These are phyloP conservation scores for Angophora floribunda DNA, from an alignment of 345 rosid species.

Conservation along the genomic window DNA sequence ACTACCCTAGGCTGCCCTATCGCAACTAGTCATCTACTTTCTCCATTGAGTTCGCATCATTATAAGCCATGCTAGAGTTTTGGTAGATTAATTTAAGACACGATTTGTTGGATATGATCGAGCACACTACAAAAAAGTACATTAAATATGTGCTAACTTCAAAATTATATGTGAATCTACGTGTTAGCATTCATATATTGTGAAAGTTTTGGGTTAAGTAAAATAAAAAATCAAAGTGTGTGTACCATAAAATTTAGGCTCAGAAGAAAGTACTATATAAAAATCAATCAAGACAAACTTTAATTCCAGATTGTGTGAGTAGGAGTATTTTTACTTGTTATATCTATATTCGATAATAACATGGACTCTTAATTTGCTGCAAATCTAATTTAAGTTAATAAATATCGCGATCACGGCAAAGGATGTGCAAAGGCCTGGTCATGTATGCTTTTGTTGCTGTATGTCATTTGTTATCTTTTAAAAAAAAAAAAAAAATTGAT, in stretches of 20 bases:
- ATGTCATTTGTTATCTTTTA: neutral
- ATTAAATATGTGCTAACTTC: neutral
- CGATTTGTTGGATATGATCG: neutral
- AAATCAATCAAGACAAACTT: neutral
- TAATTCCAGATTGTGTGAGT: neutral
- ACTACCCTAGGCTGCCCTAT: neutral
- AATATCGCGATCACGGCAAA: neutral
- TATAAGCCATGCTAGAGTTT: neutral
- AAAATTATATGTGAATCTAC: neutral
- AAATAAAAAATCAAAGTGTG: neutral
- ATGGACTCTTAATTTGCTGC: neutral
- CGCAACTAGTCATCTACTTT: neutral
- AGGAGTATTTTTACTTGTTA: neutral
- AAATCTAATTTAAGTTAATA: neutral
- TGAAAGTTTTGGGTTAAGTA: neutral
- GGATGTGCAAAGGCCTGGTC: neutral
- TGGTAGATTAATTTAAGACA: neutral
- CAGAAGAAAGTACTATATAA: neutral
- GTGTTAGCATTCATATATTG: neutral
- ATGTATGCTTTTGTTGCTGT: neutral
- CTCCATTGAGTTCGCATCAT: neutral
- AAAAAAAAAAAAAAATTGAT: neutral
- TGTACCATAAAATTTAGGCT: neutral
- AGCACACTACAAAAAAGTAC: neutral
- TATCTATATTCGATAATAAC: neutral